These are phyloP conservation scores for Picea mariana DNA, from an alignment of 83 land plant genomes.

Conservation along the genomic window DNA sequence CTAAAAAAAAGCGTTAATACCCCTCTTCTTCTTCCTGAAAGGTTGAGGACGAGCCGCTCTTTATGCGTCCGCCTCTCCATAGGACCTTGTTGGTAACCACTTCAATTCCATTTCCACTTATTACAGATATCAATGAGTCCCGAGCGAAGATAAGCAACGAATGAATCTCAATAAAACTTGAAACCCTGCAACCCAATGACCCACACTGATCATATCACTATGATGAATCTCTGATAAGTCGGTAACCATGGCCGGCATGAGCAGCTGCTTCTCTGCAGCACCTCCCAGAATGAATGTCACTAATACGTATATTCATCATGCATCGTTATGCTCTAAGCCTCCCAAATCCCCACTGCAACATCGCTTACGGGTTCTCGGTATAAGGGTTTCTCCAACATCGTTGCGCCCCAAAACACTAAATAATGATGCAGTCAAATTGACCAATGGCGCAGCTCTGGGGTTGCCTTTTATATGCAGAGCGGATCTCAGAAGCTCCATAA, in stretches of 20 bases:
- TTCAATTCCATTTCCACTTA: not conserved
- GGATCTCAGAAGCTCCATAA: slow-evolving; percentile 23
- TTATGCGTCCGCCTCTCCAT: too few relatives aligned
- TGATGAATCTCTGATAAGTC: not conserved
- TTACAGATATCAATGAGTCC: not conserved
- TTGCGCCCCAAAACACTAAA: not conserved
- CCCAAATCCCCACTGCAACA: not conserved
- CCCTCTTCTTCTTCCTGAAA: too few relatives aligned
- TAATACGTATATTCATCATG: not conserved
- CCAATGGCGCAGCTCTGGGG: not conserved
- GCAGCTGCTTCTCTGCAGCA: slow-evolving; percentile 12
- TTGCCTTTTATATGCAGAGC: slow-evolving; percentile 19
- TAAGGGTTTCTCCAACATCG: not conserved
- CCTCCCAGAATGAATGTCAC: not conserved
- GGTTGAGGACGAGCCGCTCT: too few relatives aligned
- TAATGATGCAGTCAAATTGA: not conserved
- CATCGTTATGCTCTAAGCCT: not conserved
- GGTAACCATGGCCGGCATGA: slow-evolving; percentile 4
- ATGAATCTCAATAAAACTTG: not conserved
- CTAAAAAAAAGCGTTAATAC: too few relatives aligned
- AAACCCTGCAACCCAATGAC: not conserved
- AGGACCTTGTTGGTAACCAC: too few relatives aligned
- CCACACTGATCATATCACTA: not conserved
- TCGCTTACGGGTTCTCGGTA: not conserved
- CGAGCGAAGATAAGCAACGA: not conserved